Percentiles rank a stretch among this genome's conserved stretches.
Evolutionary conservation across 2,329 filamentous ascomycete species (phyloP).

Genomic region (Colletotrichum sp.): DNA sequence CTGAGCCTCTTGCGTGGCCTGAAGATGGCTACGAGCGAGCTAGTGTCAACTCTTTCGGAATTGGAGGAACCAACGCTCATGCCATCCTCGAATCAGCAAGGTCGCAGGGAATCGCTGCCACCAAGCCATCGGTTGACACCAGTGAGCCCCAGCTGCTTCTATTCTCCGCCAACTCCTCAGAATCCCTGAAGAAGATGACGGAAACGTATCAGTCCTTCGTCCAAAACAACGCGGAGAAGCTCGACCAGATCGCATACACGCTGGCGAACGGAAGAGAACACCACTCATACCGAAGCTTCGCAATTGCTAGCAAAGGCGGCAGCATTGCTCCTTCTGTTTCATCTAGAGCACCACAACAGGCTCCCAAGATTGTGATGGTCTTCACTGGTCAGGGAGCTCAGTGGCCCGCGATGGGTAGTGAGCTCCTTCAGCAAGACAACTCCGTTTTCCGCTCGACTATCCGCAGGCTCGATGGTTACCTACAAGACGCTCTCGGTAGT

Average conservation of each 20-base stretch:
- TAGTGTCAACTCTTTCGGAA: constrained; percentile 40
- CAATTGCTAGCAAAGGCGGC: constrained; percentile 12
- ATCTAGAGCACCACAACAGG: constrained; percentile 26
- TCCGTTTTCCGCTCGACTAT: constrained; percentile 11
- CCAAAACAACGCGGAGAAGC: not conserved
- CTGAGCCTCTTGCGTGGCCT: constrained; percentile 28
- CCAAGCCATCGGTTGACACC: not conserved
- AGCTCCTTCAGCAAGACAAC: not conserved
- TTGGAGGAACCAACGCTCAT: constrained; percentile 27
- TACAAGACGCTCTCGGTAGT: not conserved
- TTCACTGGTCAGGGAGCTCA: constrained; percentile 23
- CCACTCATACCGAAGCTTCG: constrained; percentile 27
- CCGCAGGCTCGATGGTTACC: constrained; percentile 10
- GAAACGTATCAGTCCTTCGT: constrained; percentile 23
- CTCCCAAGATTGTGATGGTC: constrained; percentile 22
- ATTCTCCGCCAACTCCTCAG: not conserved
- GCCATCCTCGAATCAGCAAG: constrained; percentile 24
- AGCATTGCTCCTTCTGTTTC: constrained; percentile 17
- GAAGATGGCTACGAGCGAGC: constrained; percentile 25
- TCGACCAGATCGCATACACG: constrained; percentile 32
- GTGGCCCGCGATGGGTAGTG: constrained; percentile 16
- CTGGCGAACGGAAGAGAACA: constrained; percentile 31
- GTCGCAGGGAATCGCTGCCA: not conserved
- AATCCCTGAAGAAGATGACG: not conserved
- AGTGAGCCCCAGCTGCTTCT: constrained; percentile 22